Conservation (phyloP, 257 asterid genomes). For the Solanum chilense region DNA sequence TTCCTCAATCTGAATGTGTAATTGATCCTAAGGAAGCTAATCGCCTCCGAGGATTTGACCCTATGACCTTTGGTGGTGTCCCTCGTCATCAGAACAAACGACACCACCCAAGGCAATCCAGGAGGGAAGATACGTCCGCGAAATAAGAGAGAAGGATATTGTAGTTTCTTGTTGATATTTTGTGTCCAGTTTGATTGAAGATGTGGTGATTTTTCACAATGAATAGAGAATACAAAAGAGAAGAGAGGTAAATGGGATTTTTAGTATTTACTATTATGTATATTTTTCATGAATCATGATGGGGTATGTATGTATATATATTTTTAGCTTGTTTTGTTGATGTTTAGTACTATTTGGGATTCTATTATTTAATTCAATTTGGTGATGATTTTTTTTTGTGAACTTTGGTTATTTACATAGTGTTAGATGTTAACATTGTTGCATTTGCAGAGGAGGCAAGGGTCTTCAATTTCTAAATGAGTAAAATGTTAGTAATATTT, state of each 20-base stretch:
- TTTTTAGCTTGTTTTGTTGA: not conserved
- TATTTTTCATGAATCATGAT: not conserved
- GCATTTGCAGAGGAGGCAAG: not conserved
- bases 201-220: constrained; percentile 11
- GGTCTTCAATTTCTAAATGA: not conserved
- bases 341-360: not conserved
- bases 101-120: constrained; percentile 26
- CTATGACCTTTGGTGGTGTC: constrained; percentile 50
- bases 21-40: constrained; percentile 43
- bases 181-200: not conserved
- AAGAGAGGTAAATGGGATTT: not conserved
- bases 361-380: not conserved
- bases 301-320: not conserved
- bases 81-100: constrained; percentile 32
- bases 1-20: constrained; percentile 47
- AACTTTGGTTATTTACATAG: not conserved
- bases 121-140: constrained; percentile 2
- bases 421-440: not conserved
- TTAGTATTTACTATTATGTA: not conserved
- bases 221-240: constrained; percentile 24
- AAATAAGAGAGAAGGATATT: constrained; percentile 13
- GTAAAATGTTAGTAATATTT: not conserved
- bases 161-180: not conserved
- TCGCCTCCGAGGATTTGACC: constrained; percentile 46
- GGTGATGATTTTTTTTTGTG: not conserved